phyloP scores from a whole-genome alignment of 257 asterid species.

The Solanum appendiculatum region DNA sequence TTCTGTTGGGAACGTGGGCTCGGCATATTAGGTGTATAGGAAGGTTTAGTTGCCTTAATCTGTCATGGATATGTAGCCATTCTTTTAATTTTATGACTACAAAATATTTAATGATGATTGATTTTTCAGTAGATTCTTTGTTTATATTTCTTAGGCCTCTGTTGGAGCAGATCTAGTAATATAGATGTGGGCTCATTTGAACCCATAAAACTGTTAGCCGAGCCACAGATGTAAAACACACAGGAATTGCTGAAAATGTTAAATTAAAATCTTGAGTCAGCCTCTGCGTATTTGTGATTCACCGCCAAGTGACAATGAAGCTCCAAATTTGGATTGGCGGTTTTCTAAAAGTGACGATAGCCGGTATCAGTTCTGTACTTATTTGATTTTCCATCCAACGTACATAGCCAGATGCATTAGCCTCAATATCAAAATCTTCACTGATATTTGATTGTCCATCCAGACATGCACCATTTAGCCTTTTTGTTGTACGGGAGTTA shows the following conservation, averaged over 20 bases:
- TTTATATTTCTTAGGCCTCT: neutral
- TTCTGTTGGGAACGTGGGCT: neutral
- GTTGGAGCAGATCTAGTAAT: neutral
- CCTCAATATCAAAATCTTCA: too few species aligned
- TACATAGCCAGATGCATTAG: too few species aligned
- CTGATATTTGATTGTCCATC: too few species aligned
- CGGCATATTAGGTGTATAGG: conserved; percentile 8
- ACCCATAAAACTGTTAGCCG: neutral
- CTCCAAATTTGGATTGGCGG: too few species aligned
- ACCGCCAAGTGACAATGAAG: neutral
- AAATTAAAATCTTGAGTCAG: neutral
- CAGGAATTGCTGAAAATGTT: neutral
- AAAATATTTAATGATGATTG: neutral
- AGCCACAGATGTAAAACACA: neutral
- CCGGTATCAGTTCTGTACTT: too few species aligned
- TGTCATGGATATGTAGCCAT: neutral
- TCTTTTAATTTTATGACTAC: neutral
- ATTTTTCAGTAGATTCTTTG: neutral
- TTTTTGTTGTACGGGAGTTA: too few species aligned
- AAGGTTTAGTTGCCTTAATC: neutral
- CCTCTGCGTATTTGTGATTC: neutral
- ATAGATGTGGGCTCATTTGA: neutral
- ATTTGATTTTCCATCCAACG: too few species aligned
- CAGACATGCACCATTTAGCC: too few species aligned
- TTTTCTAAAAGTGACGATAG: too few species aligned